Percentiles rank a stretch among this genome's conserved stretches.
phyloP scores from a whole-genome alignment of 2,329 filamentous ascomycete genomes.

The Trichoderma atrobrunneum region DNA sequence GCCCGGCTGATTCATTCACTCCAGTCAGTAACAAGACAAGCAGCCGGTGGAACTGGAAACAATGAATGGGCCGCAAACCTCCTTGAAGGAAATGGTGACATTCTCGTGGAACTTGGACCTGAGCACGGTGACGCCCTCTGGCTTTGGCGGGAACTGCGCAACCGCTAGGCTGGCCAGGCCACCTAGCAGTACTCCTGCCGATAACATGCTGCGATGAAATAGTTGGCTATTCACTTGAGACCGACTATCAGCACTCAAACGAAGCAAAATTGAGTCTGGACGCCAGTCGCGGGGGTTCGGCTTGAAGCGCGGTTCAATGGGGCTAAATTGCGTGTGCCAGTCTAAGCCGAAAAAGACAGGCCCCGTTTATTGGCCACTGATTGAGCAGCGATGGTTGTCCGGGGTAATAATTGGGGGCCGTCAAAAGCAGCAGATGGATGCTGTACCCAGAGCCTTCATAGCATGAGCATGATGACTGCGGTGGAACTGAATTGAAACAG shows the following conservation, averaged over 20 bases:
- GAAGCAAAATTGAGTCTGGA: not conserved
- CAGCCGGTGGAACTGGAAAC: not conserved
- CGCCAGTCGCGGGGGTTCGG: not conserved
- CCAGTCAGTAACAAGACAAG: not conserved
- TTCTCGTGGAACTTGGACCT: conserved; percentile 57
- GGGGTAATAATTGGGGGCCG: not conserved
- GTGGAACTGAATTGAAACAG: not conserved
- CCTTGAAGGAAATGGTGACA: conserved; percentile 62
- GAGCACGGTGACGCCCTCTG: conserved; percentile 45
- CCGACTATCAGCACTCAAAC: not conserved
- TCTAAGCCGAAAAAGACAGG: not conserved
- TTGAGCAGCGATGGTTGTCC: not conserved
- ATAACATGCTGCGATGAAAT: not conserved
- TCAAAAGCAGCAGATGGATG: not conserved
- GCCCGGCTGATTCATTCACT: conserved; percentile 44
- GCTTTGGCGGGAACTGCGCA: conserved; percentile 33
- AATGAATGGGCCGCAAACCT: conserved; percentile 30
- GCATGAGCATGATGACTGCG: not conserved
- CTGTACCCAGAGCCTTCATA: not conserved
- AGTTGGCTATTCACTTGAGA: not conserved
- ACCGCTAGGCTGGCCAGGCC: conserved; percentile 24
- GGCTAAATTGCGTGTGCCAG: not conserved
- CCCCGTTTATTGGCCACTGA: not conserved
- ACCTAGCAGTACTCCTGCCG: conserved; percentile 14
- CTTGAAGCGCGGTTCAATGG: not conserved